A percentile compares a stretch with the other conserved stretches of the same genome.
phyloP scores from a whole-genome alignment of 805 yeast genomes.

The Wickerhamomyces bovis region DNA sequence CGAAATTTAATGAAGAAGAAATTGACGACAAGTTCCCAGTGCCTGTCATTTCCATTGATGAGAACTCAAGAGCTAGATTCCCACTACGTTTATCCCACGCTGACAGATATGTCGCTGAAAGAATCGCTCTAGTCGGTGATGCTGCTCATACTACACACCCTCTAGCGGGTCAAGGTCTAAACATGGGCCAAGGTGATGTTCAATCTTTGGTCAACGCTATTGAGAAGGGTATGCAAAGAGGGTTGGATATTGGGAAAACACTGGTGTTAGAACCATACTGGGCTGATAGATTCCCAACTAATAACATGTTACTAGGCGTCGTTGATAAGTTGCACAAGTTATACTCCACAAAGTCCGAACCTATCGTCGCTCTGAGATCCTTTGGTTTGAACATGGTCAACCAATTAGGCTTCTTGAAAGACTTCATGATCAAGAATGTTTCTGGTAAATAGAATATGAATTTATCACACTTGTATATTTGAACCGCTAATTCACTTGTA shows the following conservation, averaged over 20 bases:
- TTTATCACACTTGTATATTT: not conserved
- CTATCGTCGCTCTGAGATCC: constrained; percentile 70
- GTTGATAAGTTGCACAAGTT: constrained; percentile 90
- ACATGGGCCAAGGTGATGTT: constrained; percentile 96
- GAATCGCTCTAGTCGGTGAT: constrained; percentile 94
- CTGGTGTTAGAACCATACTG: constrained; percentile 83
- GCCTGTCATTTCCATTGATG: constrained; percentile 51
- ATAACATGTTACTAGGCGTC: constrained; percentile 76
- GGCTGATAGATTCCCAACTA: constrained; percentile 72
- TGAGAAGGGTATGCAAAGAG: constrained; percentile 66
- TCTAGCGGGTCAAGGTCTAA: constrained; percentile 94
- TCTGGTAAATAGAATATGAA: constrained; percentile 28
- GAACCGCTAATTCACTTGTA: too few species aligned
- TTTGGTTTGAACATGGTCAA: constrained; percentile 71
- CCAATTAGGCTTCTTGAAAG: constrained; percentile 57
- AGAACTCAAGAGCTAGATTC: constrained; percentile 73
- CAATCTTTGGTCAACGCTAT: constrained; percentile 61
- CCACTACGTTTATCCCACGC: constrained; percentile 88
- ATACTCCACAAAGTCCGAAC: constrained; percentile 65
- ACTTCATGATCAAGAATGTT: constrained; percentile 56
- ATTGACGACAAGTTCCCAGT: constrained; percentile 64
- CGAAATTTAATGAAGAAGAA: constrained; percentile 32
- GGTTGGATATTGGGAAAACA: constrained; percentile 81
- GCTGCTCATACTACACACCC: constrained; percentile 99
- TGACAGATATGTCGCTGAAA: constrained; percentile 75